Conservation (phyloP, 352 stramenopile genomes). For the Globisporangium middletonii region DNA sequence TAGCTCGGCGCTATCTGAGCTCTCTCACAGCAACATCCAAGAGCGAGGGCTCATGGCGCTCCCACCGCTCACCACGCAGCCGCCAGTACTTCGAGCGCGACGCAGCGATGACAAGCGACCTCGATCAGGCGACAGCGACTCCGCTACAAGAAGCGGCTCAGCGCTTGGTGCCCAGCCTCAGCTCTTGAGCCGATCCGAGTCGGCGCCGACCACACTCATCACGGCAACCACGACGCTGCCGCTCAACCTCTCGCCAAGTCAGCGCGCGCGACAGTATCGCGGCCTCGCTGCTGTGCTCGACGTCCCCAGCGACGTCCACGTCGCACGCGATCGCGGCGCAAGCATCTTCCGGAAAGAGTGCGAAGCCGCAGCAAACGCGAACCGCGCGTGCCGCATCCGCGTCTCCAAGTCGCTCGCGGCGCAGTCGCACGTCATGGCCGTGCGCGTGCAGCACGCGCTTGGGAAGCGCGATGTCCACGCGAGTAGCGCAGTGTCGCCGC, state of each 20-base stretch:
- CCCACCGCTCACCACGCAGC: background rate
- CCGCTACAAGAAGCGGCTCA: background rate
- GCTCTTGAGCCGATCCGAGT: slow-evolving; percentile 35
- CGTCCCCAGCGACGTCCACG: slow-evolving; percentile 21
- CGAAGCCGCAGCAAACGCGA: slow-evolving; percentile 16
- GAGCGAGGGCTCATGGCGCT: background rate
- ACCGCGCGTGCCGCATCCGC: slow-evolving; percentile 33
- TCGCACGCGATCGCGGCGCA: slow-evolving; percentile 29
- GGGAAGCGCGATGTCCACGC: slow-evolving; percentile 21
- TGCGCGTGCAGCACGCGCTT: slow-evolving; percentile 31
- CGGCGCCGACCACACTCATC: slow-evolving; percentile 28
- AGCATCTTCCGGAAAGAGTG: slow-evolving; percentile 54
- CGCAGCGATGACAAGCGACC: background rate
- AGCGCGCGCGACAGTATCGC: slow-evolving; percentile 32
- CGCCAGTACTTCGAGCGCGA: background rate
- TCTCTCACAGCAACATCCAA: background rate
- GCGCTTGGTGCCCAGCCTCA: background rate
- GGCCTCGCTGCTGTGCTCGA: slow-evolving; percentile 36
- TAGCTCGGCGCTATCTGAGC: background rate
- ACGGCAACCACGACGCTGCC: slow-evolving; percentile 1
- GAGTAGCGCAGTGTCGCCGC: slow-evolving; percentile 15
- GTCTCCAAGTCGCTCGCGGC: slow-evolving; percentile 30
- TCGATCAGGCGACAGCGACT: background rate
- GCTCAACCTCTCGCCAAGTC: slow-evolving; percentile 7
- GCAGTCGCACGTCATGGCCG: slow-evolving; percentile 34